A percentile compares a stretch with the other conserved stretches of the same genome.
Conservation (phyloP, 2,329 filamentous ascomycete genomes). For the Alternaria solani region DNA sequence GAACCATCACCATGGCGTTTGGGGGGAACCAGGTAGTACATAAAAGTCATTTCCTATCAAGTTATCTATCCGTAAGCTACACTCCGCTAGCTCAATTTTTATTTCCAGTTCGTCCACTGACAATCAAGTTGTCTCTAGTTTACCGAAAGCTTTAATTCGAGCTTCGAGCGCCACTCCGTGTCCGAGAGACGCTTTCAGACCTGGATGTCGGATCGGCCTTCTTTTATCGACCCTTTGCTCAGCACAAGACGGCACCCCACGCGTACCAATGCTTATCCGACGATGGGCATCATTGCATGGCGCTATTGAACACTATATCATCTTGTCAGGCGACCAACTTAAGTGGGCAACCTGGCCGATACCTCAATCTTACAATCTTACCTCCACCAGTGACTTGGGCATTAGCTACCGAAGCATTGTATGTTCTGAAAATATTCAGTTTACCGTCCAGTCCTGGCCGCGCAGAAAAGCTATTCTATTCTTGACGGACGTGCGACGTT, state of each 20-base stretch:
- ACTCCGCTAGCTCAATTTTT: not conserved
- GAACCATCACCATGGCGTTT: not conserved
- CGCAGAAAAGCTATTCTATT: constrained; percentile 3
- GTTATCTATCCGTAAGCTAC: not conserved
- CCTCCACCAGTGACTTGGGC: not conserved
- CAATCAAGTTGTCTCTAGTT: not conserved
- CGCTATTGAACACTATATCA: constrained; percentile 29
- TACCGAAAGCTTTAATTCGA: not conserved
- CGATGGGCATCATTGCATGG: constrained; percentile 33
- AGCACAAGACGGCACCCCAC: not conserved
- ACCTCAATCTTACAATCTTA: not conserved
- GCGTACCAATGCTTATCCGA: constrained; percentile 6
- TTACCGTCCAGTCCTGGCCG: constrained; percentile 2
- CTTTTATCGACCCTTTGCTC: constrained; percentile 3
- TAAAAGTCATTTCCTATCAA: constrained; percentile 4
- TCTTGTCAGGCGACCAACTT: constrained; percentile 18
- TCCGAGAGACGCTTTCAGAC: not conserved
- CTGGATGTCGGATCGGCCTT: not conserved
- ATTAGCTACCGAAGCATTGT: not conserved
- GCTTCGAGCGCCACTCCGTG: not conserved
- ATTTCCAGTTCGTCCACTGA: not conserved
- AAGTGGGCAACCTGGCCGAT: too few relatives aligned
- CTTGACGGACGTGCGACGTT: constrained; percentile 8
- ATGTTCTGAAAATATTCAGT: not conserved
- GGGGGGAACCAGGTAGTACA: not conserved